Base-by-base conservation (phyloP, 352 stramenopile species). In the Phytophthora megakarya region DNA sequence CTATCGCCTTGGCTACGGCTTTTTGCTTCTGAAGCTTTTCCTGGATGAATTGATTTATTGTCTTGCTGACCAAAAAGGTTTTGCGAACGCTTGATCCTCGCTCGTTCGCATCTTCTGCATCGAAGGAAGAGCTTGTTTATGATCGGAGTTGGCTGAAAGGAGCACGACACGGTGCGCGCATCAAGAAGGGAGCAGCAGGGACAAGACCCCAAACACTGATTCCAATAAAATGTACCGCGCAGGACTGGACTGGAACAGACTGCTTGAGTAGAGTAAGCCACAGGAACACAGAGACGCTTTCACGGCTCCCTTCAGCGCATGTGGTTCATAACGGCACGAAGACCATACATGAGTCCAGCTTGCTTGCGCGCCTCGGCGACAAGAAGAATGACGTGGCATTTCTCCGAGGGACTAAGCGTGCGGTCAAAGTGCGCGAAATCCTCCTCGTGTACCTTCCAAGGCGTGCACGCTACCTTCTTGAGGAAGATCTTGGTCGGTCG, bases 371-470 rank as follows among this genome's bases (percentile, higher is more conserved):
- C 88, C 62, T 96, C 88, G 2, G 85, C 84, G 23, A 92, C 83
- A 13, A 96, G 68, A 18, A 96, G 61, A 67, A 86, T 90, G 33
- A 96, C 83, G 61, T 95, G 88, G 55, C 82, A 92, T 65, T 96
- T 96, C 62, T 96, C 88, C 6, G 84, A 91, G 21, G 78, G 67
- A 40, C 82, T 90, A 9, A 95, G 66, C 11, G 78, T 89, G 48
- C 73, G 83, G 65, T 93, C 86, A 49, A 96, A 96, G 66, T 95
- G 86, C 54, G 90, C 80, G 59, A 96, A 92, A 58, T 96, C 88
- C 39, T 87, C 75, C 46, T 81, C 64, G 1, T 74, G 83, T 50
- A 96, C 86, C 53, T 90, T 90, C 84, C 85, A 94, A 16, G 87
- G 87, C 42, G 82, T 93, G 51, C 87, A 95, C 13, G 85, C 85